These are phyloP conservation scores for Globisporangium lucens DNA, from an alignment of 352 stramenopile genomes.

Conservation along the genomic window DNA sequence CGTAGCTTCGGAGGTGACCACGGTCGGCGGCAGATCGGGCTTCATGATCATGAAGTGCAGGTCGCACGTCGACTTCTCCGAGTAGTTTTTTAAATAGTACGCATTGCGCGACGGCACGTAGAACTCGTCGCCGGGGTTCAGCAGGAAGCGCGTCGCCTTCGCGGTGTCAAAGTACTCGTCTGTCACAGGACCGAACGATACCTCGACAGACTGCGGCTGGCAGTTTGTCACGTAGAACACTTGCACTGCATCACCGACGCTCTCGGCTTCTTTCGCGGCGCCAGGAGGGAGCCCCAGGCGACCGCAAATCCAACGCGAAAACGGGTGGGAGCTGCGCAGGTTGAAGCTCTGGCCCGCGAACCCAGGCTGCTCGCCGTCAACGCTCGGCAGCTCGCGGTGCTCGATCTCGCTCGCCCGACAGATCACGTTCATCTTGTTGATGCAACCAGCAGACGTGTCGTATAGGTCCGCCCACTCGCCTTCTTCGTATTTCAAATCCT, in stretches of 20 bases:
- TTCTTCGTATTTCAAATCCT: slow-evolving; percentile 47
- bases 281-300: slow-evolving; percentile 89
- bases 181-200: slow-evolving; percentile 61
- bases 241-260: slow-evolving; percentile 91
- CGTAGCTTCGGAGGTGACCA: background rate
- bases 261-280: slow-evolving; percentile 95
- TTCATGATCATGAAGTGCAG: slow-evolving; percentile 96
- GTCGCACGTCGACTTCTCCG: slow-evolving; percentile 70
- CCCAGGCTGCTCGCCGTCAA: slow-evolving; percentile 45
- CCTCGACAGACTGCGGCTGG: slow-evolving; percentile 80
- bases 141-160: slow-evolving; percentile 92
- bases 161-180: slow-evolving; percentile 86
- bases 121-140: slow-evolving; percentile 95
- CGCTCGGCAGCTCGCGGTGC: slow-evolving; percentile 62
- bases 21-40: slow-evolving; percentile 28
- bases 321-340: slow-evolving; percentile 54
- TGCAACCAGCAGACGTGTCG: slow-evolving; percentile 45
- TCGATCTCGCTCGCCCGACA: slow-evolving; percentile 72
- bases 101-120: slow-evolving; percentile 95
- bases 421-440: slow-evolving; percentile 82
- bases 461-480: slow-evolving; percentile 76
- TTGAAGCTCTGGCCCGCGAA: slow-evolving; percentile 89
- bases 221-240: slow-evolving; percentile 93
- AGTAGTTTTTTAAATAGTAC: slow-evolving; percentile 97
- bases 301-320: slow-evolving; percentile 89